Evolutionary conservation across 2,329 filamentous ascomycete species (phyloP).

Genomic region (Orbilia ellipsospora): DNA sequence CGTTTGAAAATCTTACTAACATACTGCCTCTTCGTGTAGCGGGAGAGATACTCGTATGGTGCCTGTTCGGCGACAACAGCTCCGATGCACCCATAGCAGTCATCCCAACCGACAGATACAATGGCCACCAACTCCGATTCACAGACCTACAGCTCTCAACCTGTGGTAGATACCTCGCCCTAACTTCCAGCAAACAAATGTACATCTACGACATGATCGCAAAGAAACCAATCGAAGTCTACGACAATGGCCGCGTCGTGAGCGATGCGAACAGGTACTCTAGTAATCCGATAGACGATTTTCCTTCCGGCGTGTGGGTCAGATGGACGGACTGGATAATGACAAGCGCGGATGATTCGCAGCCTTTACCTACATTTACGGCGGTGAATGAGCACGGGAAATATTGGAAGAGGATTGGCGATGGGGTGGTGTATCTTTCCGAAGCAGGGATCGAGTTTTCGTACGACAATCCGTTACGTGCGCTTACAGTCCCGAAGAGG

Average conservation of each 20-base stretch:
- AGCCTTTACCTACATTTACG: slow-evolving; percentile 15
- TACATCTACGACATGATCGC: slow-evolving; percentile 60
- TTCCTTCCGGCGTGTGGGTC: slow-evolving; percentile 59
- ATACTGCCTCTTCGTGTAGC: slow-evolving; percentile 4
- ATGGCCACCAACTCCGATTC: slow-evolving; percentile 43
- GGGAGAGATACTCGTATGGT: slow-evolving; percentile 51
- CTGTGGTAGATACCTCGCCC: slow-evolving; percentile 58
- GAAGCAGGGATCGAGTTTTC: slow-evolving; percentile 52
- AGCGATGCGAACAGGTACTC: slow-evolving; percentile 57
- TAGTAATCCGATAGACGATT: slow-evolving; percentile 59
- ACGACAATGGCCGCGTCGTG: slow-evolving; percentile 58
- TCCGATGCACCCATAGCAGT: slow-evolving; percentile 56
- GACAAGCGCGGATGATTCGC: slow-evolving; percentile 20
- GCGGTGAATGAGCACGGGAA: slow-evolving; percentile 36
- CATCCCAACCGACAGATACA: slow-evolving; percentile 56
- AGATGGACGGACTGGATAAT: slow-evolving; percentile 56
- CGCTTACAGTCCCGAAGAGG: slow-evolving; percentile 46
- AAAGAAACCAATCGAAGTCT: slow-evolving; percentile 58
- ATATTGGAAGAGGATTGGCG: slow-evolving; percentile 47
- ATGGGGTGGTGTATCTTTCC: slow-evolving; percentile 43
- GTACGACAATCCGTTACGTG: slow-evolving; percentile 50
- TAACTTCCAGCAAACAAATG: slow-evolving; percentile 59
- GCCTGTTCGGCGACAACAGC: slow-evolving; percentile 34
- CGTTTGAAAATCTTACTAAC: slow-evolving; percentile 47
- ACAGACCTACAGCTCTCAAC: slow-evolving; percentile 54